Conservation (phyloP, 176 grass and related monocot species). For the Zea luxurians region DNA sequence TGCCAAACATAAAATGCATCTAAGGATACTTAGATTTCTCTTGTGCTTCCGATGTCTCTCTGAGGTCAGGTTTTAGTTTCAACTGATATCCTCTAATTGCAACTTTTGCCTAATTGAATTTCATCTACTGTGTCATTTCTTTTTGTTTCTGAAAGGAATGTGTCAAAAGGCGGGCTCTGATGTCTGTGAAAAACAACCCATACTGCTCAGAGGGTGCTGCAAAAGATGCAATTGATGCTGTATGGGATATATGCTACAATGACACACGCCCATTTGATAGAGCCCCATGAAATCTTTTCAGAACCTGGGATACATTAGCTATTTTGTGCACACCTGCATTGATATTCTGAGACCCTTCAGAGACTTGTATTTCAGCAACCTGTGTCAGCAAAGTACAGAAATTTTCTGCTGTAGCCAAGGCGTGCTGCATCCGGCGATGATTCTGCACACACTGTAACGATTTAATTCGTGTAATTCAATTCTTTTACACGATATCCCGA, state of each 20-base stretch:
- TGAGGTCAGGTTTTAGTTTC: neutral
- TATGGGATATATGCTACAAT: slow-evolving; percentile 91
- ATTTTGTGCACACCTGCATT: slow-evolving; percentile 10
- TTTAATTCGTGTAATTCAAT: slow-evolving; percentile 23
- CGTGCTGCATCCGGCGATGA: neutral
- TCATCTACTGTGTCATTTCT: slow-evolving; percentile 12
- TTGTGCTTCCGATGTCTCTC: slow-evolving; percentile 14
- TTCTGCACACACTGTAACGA: neutral
- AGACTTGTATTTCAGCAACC: slow-evolving; percentile 30
- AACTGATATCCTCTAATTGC: neutral
- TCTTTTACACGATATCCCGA: neutral
- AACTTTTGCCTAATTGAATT: slow-evolving; percentile 4
- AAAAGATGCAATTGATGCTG: slow-evolving; percentile 86
- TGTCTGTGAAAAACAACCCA: slow-evolving; percentile 67
- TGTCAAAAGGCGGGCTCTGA: slow-evolving; percentile 71
- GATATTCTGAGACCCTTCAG: slow-evolving; percentile 33
- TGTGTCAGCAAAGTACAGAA: neutral
- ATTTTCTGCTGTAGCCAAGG: neutral
- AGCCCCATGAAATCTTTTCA: slow-evolving; percentile 50
- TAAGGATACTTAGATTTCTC: neutral
- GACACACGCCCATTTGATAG: slow-evolving; percentile 83
- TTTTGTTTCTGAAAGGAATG: slow-evolving; percentile 71
- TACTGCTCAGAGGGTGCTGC: slow-evolving; percentile 60
- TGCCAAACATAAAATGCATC: slow-evolving; percentile 10
- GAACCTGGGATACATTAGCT: neutral